These are phyloP conservation scores for Eruca vesicaria DNA, from an alignment of 441 rosid species.

Conservation along the genomic window DNA sequence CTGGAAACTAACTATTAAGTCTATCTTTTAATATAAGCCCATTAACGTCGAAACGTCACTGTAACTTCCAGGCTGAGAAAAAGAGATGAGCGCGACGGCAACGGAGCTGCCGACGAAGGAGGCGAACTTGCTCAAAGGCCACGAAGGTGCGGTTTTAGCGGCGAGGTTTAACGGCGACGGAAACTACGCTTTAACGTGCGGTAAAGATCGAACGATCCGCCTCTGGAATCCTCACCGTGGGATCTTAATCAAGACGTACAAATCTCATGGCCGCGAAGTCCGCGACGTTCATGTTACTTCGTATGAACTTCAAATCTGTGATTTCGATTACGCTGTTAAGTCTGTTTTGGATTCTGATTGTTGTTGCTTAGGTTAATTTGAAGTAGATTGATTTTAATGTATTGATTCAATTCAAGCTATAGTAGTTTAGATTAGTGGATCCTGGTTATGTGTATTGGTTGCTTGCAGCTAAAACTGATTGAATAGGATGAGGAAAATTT, in stretches of 20 bases:
- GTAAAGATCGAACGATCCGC: slow-evolving; percentile 94
- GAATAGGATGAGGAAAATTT: too few relatives aligned
- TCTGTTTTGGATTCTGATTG: background rate
- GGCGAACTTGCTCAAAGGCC: slow-evolving; percentile 70
- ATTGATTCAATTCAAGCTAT: background rate
- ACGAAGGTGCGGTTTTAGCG: slow-evolving; percentile 91
- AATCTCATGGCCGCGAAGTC: slow-evolving; percentile 94
- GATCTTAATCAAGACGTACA: slow-evolving; percentile 89
- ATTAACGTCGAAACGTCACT: background rate
- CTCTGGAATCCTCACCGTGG: slow-evolving; percentile 99
- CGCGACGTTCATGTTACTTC: slow-evolving; percentile 93
- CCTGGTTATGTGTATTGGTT: too few relatives aligned
- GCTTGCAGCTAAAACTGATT: too few relatives aligned
- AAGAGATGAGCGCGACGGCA: slow-evolving; percentile 49
- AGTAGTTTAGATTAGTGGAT: background rate
- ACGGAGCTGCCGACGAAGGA: slow-evolving; percentile 70
- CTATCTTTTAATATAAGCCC: slow-evolving; percentile 1
- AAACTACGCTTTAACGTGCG: slow-evolving; percentile 87
- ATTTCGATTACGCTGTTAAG: background rate
- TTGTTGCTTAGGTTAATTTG: background rate
- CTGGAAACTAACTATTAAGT: background rate
- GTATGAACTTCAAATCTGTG: slow-evolving; percentile 36
- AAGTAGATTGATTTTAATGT: too few relatives aligned
- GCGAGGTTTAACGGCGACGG: slow-evolving; percentile 94
- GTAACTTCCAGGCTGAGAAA: slow-evolving; percentile 18